Evolutionary conservation across 2,329 filamentous ascomycete genomes (phyloP).

Genomic region (Ceratocystis cubensis): DNA sequence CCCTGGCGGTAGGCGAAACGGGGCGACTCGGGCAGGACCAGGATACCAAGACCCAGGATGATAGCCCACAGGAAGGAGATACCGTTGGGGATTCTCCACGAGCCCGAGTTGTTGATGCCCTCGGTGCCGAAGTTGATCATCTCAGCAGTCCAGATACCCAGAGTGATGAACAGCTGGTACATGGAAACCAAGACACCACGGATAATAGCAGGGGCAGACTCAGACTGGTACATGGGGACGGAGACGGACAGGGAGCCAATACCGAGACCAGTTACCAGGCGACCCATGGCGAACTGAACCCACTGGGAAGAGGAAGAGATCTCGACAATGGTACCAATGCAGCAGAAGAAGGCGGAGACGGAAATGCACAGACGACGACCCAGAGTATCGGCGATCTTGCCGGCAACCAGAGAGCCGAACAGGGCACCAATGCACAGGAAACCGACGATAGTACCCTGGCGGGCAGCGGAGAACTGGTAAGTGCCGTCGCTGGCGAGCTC

Average conservation of each 20-base stretch:
- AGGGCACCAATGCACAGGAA: conserved; percentile 49
- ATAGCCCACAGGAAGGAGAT: conserved; percentile 45
- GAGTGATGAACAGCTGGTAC: conserved; percentile 58
- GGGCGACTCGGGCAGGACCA: conserved; percentile 44
- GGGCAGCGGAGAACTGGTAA: conserved; percentile 42
- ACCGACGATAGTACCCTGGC: conserved; percentile 51
- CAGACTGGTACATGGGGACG: conserved; percentile 57
- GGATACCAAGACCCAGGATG: conserved; percentile 38
- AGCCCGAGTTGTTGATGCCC: conserved; percentile 32
- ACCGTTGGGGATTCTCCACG: conserved; percentile 52
- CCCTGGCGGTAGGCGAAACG: conserved; percentile 39
- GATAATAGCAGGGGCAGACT: conserved; percentile 51
- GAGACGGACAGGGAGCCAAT: conserved; percentile 52
- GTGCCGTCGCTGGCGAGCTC: conserved; percentile 28
- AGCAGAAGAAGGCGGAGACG: conserved; percentile 49
- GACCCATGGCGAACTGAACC: conserved; percentile 53
- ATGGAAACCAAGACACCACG: conserved; percentile 50
- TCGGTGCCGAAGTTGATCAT: conserved; percentile 52
- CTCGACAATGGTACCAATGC: conserved; percentile 51
- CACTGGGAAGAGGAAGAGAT: conserved; percentile 44
- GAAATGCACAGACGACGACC: conserved; percentile 52
- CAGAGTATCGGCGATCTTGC: conserved; percentile 48
- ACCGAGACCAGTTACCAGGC: conserved; percentile 53
- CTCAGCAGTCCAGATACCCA: conserved; percentile 50
- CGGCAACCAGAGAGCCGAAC: conserved; percentile 44